phyloP scores from a whole-genome alignment of 1,284 basidiomycete species.

The Rhodotorula sp. region DNA sequence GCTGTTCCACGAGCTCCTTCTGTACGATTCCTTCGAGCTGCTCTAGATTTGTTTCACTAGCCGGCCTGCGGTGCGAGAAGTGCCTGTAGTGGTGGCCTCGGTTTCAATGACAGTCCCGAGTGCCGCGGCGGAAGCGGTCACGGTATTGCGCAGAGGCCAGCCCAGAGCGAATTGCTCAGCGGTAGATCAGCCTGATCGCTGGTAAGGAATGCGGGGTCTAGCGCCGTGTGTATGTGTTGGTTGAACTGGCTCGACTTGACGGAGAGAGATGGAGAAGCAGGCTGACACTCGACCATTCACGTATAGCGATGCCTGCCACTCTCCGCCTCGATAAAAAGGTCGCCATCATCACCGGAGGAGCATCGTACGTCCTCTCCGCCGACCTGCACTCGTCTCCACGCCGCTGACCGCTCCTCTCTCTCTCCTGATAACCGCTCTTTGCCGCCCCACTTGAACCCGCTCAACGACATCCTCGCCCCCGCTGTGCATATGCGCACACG shows the following conservation, averaged over 20 bases:
- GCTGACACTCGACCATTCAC: neutral
- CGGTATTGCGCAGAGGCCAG: too few species aligned
- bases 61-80: too few species aligned
- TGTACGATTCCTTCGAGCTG: too few species aligned
- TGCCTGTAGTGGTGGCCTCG: too few species aligned
- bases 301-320: slow-evolving; percentile 20
- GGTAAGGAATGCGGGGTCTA: too few species aligned
- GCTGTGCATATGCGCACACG: neutral
- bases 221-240: too few species aligned
- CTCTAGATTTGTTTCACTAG: too few species aligned
- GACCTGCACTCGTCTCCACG: neutral
- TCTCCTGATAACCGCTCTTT: neutral
- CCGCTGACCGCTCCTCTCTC: slow-evolving; percentile 30
- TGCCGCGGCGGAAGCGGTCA: too few species aligned
- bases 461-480: neutral
- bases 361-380: slow-evolving; percentile 46
- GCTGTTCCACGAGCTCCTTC: too few species aligned
- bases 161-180: too few species aligned
- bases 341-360: slow-evolving; percentile 53
- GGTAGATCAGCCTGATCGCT: too few species aligned
- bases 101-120: too few species aligned
- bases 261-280: neutral
- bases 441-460: neutral
- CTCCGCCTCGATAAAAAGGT: slow-evolving; percentile 43
- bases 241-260: neutral